Base-by-base conservation (phyloP, 2,329 filamentous ascomycete species). In the Magnaporthales sp. region DNA sequence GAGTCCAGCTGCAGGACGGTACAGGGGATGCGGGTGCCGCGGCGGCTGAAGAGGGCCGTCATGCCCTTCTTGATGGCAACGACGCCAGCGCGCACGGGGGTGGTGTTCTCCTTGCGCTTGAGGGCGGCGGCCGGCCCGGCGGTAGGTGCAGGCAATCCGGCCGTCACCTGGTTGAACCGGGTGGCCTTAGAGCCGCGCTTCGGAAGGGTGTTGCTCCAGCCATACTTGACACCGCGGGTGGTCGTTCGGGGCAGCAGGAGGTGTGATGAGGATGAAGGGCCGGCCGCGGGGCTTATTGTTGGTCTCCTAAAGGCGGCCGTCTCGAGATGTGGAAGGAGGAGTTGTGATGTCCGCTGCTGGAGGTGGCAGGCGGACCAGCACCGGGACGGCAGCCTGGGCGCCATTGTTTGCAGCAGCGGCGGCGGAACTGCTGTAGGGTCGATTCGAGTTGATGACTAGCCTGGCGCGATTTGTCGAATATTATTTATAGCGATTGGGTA, bases 61-160 rank as follows among this genome's bases (percentile, higher is more conserved):
- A 99, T 98, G 77, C 95, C 95, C 80, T 93, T 94, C 81, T 99
- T 99, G 75, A 89, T 84, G 13, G 91, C 93, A 62, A 99, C 84
- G 9, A 92, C 89, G 31, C 95, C 95, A 2, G 93, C 89, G 30
- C 95, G 90, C 58, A 88, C 73, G 0, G 87, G 87, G 15, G 86
- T 85, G 19, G 85, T 86, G 70, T 80, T 80, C 70, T 81, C 84
- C 72, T 81, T 84, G 63, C 87, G 84, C 77, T 79, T 78, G 68
- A 89, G 82, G 7, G 87, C 86, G 10, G 87, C 87, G 1, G 84
- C 85, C 1, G 86, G 86, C 0, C 86, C 86, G 8, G 83, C 80
- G 10, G 84, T 84, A 62, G 83, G 85, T 4, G 75, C 75, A 2
- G 87, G 86, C 2, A 89, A 80, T 54, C 86, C 86, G 0, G 83